Percentiles rank a stretch among this genome's conserved stretches.
Evolutionary conservation across 306 rosid species (phyloP).

Genomic region (Sicyos baderoa): DNA sequence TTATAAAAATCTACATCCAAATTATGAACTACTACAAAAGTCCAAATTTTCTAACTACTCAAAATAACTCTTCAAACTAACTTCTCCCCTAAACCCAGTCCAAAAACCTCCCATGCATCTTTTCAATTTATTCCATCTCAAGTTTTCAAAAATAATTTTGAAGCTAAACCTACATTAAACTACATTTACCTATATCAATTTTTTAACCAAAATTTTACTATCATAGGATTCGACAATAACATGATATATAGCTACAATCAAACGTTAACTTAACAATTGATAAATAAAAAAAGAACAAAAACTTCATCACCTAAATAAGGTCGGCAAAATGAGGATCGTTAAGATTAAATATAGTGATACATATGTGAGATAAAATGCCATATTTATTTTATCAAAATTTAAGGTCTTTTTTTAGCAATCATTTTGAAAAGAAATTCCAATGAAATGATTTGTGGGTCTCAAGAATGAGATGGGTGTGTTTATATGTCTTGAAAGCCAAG

Average conservation of each 20-base stretch:
- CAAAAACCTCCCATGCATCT: neutral
- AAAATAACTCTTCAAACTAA: too few relatives aligned
- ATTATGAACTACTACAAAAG: too few relatives aligned
- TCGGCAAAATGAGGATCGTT: neutral
- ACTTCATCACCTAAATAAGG: neutral
- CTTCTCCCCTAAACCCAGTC: too few relatives aligned
- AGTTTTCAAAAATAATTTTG: neutral
- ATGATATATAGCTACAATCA: neutral
- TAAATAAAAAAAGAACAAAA: neutral
- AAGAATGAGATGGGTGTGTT: slow-evolving; percentile 12
- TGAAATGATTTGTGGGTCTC: slow-evolving; percentile 19
- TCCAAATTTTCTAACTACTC: too few relatives aligned
- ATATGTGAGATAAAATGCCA: neutral
- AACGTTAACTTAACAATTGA: neutral
- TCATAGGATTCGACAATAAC: neutral
- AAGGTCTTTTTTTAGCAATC: neutral
- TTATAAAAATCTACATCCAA: too few relatives aligned
- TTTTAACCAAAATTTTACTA: neutral
- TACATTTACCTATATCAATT: too few relatives aligned
- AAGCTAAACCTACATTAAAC: neutral
- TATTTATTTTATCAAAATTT: neutral
- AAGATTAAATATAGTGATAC: neutral
- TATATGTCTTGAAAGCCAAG: neutral
- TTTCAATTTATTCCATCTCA: neutral
- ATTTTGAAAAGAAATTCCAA: neutral